phyloP scores from a whole-genome alignment of 768 basidiomycete species.

The Cystobasidium onofrii region DNA sequence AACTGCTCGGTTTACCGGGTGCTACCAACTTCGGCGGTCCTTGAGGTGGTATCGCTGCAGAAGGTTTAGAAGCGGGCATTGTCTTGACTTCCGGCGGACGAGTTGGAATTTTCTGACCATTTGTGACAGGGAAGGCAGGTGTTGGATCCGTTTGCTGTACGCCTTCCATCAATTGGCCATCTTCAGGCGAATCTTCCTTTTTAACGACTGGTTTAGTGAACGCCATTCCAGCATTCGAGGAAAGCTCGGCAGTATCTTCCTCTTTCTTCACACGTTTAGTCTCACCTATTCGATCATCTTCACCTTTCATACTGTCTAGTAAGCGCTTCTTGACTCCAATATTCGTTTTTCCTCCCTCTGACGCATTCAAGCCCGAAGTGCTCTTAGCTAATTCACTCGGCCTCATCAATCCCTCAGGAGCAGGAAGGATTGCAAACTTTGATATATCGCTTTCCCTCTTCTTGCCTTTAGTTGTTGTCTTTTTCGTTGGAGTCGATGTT shows the following conservation, averaged over 20 bases:
- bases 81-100: background rate
- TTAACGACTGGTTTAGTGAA: background rate
- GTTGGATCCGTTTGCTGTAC: background rate
- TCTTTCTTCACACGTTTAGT: background rate
- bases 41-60: background rate
- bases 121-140: background rate
- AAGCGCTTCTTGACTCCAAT: slow-evolving; percentile 17
- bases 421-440: slow-evolving; percentile 14
- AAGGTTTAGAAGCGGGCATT: background rate
- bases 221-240: background rate
- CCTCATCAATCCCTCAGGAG: slow-evolving; percentile 15
- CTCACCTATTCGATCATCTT: background rate
- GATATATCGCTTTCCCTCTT: background rate
- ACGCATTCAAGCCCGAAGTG: background rate
- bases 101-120: background rate
- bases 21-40: slow-evolving; percentile 1
- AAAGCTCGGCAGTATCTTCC: background rate
- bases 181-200: slow-evolving; percentile 23
- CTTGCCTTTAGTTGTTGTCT: background rate
- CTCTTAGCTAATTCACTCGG: slow-evolving; percentile 18
- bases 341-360: background rate
- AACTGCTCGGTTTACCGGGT: slow-evolving; percentile 21
- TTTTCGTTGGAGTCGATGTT: background rate
- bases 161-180: slow-evolving; percentile 24
- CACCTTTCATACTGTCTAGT: slow-evolving; percentile 5